Percentiles rank a stretch among this genome's conserved stretches.
Evolutionary conservation across 2,329 filamentous ascomycete genomes (phyloP).

Genomic region (Ophioceras dolichostomum): DNA sequence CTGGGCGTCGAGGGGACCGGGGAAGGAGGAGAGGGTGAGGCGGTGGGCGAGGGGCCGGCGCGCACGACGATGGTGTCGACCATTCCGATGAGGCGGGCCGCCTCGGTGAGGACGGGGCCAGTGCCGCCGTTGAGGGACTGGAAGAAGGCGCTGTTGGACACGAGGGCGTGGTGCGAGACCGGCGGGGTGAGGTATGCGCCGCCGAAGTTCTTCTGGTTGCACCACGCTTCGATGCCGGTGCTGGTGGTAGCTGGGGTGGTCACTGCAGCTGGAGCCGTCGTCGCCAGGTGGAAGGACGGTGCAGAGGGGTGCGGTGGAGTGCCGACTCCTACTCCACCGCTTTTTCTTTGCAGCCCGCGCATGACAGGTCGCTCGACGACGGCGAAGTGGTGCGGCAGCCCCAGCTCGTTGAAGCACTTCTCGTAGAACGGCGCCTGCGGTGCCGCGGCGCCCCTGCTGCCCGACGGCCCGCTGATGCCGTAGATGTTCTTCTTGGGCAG

Average conservation of each 20-base stretch:
- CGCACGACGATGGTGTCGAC: conserved; percentile 70
- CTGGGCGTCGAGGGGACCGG: conserved; percentile 33
- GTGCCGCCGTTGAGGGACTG: conserved; percentile 33
- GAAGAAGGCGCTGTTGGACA: conserved; percentile 40
- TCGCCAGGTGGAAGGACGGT: too few species aligned
- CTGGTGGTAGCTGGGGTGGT: too few species aligned
- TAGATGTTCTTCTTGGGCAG: conserved; percentile 71
- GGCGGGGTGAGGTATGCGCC: conserved; percentile 73
- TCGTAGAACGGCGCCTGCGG: conserved; percentile 78
- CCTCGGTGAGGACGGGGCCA: conserved; percentile 55
- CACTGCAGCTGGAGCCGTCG: too few species aligned
- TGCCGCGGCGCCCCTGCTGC: conserved; percentile 45
- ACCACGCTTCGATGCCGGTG: conserved; percentile 57
- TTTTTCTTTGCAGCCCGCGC: neutral
- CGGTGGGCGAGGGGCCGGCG: conserved; percentile 27
- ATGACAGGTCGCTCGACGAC: conserved; percentile 48
- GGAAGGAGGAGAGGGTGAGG: conserved; percentile 28
- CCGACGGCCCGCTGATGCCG: conserved; percentile 60
- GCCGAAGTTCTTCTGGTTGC: conserved; percentile 64
- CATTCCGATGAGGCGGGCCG: conserved; percentile 65
- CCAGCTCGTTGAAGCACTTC: conserved; percentile 70
- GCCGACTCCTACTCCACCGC: too few species aligned
- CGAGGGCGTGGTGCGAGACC: conserved; percentile 46
- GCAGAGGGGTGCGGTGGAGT: too few species aligned
- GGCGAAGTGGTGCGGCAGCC: conserved; percentile 72